These are phyloP conservation scores for Urochloa ruziziensis DNA, from an alignment of 176 grass and related monocot genomes.

Conservation along the genomic window DNA sequence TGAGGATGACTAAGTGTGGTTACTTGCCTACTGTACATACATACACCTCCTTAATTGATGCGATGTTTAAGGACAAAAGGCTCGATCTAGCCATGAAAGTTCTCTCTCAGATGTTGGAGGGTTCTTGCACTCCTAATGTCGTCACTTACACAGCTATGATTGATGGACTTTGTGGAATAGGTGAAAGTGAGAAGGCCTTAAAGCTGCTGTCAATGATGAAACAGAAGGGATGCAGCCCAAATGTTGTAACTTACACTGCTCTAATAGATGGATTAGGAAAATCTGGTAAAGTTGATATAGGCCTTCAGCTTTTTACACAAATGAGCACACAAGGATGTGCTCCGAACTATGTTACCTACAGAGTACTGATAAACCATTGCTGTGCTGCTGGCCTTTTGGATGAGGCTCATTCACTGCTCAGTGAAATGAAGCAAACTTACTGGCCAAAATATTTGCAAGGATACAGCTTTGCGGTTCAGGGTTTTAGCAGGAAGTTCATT, in stretches of 20 bases:
- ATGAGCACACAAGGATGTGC: slow-evolving; percentile 76
- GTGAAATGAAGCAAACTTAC: slow-evolving; percentile 96
- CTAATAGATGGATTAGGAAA: slow-evolving; percentile 92
- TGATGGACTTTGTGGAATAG: slow-evolving; percentile 82
- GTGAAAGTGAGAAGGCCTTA: slow-evolving; percentile 77
- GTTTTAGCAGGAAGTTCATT: slow-evolving; percentile 86
- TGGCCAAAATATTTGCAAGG: slow-evolving; percentile 80
- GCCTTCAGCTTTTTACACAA: slow-evolving; percentile 79
- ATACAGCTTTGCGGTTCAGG: slow-evolving; percentile 53
- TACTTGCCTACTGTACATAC: slow-evolving; percentile 86
- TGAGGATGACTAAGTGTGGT: slow-evolving; percentile 72
- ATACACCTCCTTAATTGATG: slow-evolving; percentile 90
- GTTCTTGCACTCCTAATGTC: slow-evolving; percentile 85
- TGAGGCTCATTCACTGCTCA: slow-evolving; percentile 58
- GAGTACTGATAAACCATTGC: slow-evolving; percentile 85
- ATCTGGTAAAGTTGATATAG: slow-evolving; percentile 58
- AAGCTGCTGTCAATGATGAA: slow-evolving; percentile 79
- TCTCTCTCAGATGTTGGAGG: slow-evolving; percentile 87
- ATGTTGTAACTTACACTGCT: slow-evolving; percentile 94
- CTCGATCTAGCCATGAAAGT: slow-evolving; percentile 95
- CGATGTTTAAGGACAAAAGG: slow-evolving; percentile 87
- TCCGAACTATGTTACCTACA: slow-evolving; percentile 90
- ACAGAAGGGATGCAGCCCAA: slow-evolving; percentile 82
- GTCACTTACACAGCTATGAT: slow-evolving; percentile 97
- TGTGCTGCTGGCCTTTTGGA: slow-evolving; percentile 86